These are phyloP conservation scores for Monosporascus sp. DNA, from an alignment of 2,329 filamentous ascomycete species.

Conservation along the genomic window DNA sequence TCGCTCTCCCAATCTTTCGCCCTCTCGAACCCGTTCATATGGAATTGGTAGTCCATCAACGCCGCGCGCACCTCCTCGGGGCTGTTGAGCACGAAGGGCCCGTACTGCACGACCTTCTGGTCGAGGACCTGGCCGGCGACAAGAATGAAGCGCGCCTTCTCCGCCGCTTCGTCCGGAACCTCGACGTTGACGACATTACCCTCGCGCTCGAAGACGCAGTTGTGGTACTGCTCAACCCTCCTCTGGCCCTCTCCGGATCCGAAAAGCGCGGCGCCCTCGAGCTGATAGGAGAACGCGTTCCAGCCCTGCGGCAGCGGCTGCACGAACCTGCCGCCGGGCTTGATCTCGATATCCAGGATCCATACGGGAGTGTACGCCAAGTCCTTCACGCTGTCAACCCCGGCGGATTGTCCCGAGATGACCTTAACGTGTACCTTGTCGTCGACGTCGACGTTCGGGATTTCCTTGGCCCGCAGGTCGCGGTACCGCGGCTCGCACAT, in stretches of 20 bases:
- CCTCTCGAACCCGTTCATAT: conserved; percentile 64
- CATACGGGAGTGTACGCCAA: conserved; percentile 97
- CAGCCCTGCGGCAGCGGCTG: conserved; percentile 75
- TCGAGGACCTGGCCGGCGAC: conserved; percentile 65
- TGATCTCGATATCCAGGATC: conserved; percentile 78
- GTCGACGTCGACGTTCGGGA: conserved; percentile 68
- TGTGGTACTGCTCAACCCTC: conserved; percentile 68
- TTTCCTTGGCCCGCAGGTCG: conserved; percentile 73
- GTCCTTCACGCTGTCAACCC: conserved; percentile 81
- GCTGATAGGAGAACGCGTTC: conserved; percentile 85
- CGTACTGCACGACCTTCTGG: conserved; percentile 66
- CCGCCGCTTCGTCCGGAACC: conserved; percentile 60
- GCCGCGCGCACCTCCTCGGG: conserved; percentile 62
- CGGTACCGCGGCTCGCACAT: conserved; percentile 87
- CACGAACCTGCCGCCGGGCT: conserved; percentile 70
- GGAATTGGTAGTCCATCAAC: conserved; percentile 59
- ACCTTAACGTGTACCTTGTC: conserved; percentile 78
- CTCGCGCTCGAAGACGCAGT: conserved; percentile 77
- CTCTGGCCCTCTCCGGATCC: conserved; percentile 46
- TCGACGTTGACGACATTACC: conserved; percentile 72
- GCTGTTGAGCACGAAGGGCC: conserved; percentile 61
- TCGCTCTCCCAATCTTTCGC: conserved; percentile 66
- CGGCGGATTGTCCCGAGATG: conserved; percentile 80
- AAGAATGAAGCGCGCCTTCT: conserved; percentile 49
- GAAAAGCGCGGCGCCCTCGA: conserved; percentile 68